Evolutionary conservation across 768 basidiomycete genomes (phyloP), one percentile per base, ranked within the genome.

Genomic region (Calocera cornea): DNA sequence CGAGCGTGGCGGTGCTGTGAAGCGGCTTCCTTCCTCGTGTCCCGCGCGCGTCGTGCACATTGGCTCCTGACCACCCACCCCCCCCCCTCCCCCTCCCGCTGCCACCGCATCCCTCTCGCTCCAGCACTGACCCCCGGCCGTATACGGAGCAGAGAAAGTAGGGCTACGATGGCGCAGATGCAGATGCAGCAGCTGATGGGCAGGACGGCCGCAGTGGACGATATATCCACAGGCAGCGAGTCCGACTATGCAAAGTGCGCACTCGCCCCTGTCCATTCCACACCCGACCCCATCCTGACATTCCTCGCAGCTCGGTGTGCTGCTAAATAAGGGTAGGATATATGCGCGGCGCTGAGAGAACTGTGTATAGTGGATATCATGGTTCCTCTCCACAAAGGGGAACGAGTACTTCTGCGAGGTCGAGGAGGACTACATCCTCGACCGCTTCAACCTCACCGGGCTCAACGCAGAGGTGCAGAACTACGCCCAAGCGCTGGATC

Each of bases 381-480:
- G 94, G 94, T 97, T 97, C 74, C 81, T 97, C 3, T 91, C 92
- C 24, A 94, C 92, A 22, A 97, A 97, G 76, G 95, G 97, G 68
- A 98, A 99, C 76, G 97, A 99, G 80, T 99, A 99, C 80, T 98
- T 97, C 74, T 97, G 95, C 77, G 95, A 98, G 80, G 93, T 98
- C 69, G 97, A 97, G 75, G 97, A 98, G 74, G 95, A 98, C 78
- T 98, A 97, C 76, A 97, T 99, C 73, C 83, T 97, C 67, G 95
- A 98, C 79, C 86, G 95, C 65, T 97, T 99, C 84, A 98, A 99
- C 78, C 81, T 99, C 67, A 99, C 97, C 1, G 95, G 97, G 2
- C 83, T 98, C 65, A 97, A 97, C 78, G 90, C 89, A 71, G 97
- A 98, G 76, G 92, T 97, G 5, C 84, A 92, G 69, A 94, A 97